Conservation (phyloP, 805 yeast species). For the Ogataea allantospora region DNA sequence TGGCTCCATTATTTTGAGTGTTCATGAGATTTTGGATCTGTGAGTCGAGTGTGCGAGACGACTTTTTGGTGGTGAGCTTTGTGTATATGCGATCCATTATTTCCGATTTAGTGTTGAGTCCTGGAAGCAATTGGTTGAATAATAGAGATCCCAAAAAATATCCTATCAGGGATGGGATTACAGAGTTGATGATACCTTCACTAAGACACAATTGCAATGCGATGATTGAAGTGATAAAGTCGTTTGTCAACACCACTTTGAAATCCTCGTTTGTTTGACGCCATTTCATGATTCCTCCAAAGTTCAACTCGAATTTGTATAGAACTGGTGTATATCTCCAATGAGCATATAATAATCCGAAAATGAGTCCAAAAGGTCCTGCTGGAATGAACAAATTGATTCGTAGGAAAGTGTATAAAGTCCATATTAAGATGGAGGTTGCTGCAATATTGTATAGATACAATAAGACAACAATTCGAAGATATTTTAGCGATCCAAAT, state of each 20-base stretch:
- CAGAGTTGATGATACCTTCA: slow-evolving; percentile 39
- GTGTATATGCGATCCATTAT: slow-evolving; percentile 20
- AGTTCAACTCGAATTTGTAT: slow-evolving; percentile 38
- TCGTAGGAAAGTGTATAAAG: slow-evolving; percentile 31
- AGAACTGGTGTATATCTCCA: slow-evolving; percentile 40
- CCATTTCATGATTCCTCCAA: slow-evolving; percentile 28
- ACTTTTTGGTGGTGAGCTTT: slow-evolving; percentile 10
- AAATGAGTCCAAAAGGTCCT: slow-evolving; percentile 42
- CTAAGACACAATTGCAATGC: slow-evolving; percentile 41
- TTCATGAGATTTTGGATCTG: slow-evolving; percentile 16
- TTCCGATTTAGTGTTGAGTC: slow-evolving; percentile 32
- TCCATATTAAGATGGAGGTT: slow-evolving; percentile 35
- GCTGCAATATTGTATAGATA: slow-evolving; percentile 47
- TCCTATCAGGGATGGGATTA: slow-evolving; percentile 40
- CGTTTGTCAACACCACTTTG: slow-evolving; percentile 32
- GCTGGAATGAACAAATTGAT: slow-evolving; percentile 42
- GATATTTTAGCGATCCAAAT: slow-evolving; percentile 54
- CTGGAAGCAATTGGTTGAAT: slow-evolving; percentile 44
- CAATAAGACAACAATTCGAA: slow-evolving; percentile 44
- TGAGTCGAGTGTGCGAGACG: slow-evolving; percentile 10
- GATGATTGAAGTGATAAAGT: slow-evolving; percentile 30
- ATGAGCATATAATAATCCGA: slow-evolving; percentile 40
- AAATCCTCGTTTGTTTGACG: slow-evolving; percentile 20
- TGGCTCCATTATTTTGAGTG: slow-evolving; percentile 3
- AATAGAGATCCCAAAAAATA: slow-evolving; percentile 44